Evolutionary conservation across 495 filamentous ascomycete species (phyloP).

Genomic region (Ascodesmis nigricans): DNA sequence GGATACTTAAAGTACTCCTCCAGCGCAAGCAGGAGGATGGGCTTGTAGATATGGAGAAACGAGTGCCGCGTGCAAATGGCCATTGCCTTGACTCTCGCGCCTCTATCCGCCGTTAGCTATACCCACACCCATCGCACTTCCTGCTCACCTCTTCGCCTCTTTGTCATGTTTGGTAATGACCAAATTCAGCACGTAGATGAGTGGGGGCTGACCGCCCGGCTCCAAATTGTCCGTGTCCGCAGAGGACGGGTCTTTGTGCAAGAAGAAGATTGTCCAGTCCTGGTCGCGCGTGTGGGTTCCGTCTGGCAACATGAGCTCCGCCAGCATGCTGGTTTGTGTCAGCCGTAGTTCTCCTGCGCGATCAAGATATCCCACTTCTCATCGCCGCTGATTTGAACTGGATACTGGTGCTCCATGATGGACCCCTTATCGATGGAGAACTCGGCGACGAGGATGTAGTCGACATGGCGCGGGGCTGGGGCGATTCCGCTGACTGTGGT

Average conservation of each 20-base stretch:
- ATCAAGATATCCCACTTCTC: slow-evolving; percentile 31
- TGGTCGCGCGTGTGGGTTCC: slow-evolving; percentile 86
- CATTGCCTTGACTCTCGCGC: slow-evolving; percentile 94
- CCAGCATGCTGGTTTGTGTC: slow-evolving; percentile 46
- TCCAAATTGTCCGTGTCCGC: slow-evolving; percentile 49
- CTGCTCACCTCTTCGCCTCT: slow-evolving; percentile 50
- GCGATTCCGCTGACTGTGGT: too few species aligned
- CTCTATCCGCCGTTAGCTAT: slow-evolving; percentile 28
- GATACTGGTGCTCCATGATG: slow-evolving; percentile 97
- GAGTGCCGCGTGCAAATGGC: slow-evolving; percentile 97
- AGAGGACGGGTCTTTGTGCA: slow-evolving; percentile 77
- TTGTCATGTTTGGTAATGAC: slow-evolving; percentile 96
- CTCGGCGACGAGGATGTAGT: slow-evolving; percentile 95
- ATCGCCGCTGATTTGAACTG: slow-evolving; percentile 83
- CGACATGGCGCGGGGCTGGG: slow-evolving; percentile 90
- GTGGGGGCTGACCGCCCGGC: slow-evolving; percentile 55
- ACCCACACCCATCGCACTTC: not conserved
- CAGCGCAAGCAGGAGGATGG: slow-evolving; percentile 75
- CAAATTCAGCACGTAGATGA: slow-evolving; percentile 92
- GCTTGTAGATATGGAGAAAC: slow-evolving; percentile 99
- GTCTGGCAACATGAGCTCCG: slow-evolving; percentile 95
- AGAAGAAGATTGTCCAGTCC: slow-evolving; percentile 98
- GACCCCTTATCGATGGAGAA: slow-evolving; percentile 93
- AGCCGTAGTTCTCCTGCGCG: not conserved
- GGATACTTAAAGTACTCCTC: slow-evolving; percentile 96